Conservation (phyloP, 2,329 filamentous ascomycete species). For the Colletotrichum sp. region DNA sequence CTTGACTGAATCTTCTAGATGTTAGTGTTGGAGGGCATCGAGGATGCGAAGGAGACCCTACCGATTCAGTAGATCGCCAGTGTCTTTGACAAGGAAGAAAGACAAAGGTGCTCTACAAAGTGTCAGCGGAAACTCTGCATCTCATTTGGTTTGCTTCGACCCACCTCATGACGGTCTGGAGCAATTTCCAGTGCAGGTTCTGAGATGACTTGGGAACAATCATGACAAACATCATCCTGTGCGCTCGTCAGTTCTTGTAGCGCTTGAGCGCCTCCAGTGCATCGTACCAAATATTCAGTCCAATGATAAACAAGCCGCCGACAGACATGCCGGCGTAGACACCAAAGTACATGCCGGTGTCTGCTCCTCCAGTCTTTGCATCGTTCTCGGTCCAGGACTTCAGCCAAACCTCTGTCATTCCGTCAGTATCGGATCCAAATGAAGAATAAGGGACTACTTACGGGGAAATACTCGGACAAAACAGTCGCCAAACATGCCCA, state of each 20-base stretch:
- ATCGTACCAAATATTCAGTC: background rate
- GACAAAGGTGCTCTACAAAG: background rate
- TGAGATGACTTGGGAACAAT: conserved; percentile 1
- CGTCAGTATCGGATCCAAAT: background rate
- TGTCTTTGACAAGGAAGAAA: conserved; percentile 27
- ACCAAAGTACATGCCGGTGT: conserved; percentile 32
- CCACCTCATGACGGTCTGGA: conserved; percentile 7
- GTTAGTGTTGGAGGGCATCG: background rate
- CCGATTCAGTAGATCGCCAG: conserved; percentile 25
- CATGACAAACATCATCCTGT: conserved; percentile 8
- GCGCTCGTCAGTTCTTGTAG: background rate
- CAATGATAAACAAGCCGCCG: background rate
- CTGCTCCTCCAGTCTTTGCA: conserved; percentile 4
- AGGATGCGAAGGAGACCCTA: background rate
- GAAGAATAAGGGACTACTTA: background rate
- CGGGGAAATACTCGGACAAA: background rate
- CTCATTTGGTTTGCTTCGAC: rapidly evolving
- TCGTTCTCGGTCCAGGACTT: conserved; percentile 22
- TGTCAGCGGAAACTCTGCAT: background rate
- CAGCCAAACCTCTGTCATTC: conserved; percentile 9
- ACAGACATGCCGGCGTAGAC: conserved; percentile 14
- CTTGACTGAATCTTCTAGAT: conserved; percentile 27
- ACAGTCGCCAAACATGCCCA: background rate
- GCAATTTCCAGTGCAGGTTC: background rate
- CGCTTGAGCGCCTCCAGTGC: rapidly evolving